These are phyloP conservation scores for Gossypium herbaceum DNA, from an alignment of 345 rosid species.

Conservation along the genomic window DNA sequence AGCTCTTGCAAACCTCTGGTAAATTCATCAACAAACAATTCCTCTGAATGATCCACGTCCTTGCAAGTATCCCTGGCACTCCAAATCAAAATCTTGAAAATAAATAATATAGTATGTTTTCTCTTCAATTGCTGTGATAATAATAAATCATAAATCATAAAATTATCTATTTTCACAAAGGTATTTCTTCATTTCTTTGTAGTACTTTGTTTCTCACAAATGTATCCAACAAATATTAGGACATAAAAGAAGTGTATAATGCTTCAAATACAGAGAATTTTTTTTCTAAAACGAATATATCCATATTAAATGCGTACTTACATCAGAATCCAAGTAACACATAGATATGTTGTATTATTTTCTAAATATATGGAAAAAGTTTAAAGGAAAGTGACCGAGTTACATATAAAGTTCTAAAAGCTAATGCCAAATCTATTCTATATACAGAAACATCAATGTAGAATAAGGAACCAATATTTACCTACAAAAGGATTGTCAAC, in stretches of 20 bases:
- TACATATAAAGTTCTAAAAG: not conserved
- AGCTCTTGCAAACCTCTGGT: slow-evolving; percentile 76
- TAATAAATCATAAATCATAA: too few relatives aligned
- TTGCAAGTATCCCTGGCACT: not conserved
- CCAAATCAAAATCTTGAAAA: too few relatives aligned
- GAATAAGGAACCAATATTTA: slow-evolving; percentile 11
- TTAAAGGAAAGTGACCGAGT: not conserved
- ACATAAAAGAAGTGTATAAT: not conserved
- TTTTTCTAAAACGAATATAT: too few relatives aligned
- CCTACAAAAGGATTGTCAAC: slow-evolving; percentile 5
- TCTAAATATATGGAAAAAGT: not conserved
- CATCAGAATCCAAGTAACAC: too few relatives aligned
- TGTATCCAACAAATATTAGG: not conserved
- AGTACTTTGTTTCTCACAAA: not conserved
- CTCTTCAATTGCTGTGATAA: too few relatives aligned
- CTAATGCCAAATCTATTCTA: not conserved
- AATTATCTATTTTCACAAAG: too few relatives aligned
- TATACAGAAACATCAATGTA: not conserved
- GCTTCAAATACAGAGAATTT: too few relatives aligned
- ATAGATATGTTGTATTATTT: not conserved
- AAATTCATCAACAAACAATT: slow-evolving; percentile 27
- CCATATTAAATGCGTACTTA: too few relatives aligned
- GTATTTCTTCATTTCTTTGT: too few relatives aligned
- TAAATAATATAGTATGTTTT: too few relatives aligned
- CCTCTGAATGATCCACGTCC: slow-evolving; percentile 10